Percentiles rank a stretch among this genome's conserved stretches.
These are phyloP conservation scores for Amanita rubescens DNA, from an alignment of 768 basidiomycete species.

Conservation along the genomic window DNA sequence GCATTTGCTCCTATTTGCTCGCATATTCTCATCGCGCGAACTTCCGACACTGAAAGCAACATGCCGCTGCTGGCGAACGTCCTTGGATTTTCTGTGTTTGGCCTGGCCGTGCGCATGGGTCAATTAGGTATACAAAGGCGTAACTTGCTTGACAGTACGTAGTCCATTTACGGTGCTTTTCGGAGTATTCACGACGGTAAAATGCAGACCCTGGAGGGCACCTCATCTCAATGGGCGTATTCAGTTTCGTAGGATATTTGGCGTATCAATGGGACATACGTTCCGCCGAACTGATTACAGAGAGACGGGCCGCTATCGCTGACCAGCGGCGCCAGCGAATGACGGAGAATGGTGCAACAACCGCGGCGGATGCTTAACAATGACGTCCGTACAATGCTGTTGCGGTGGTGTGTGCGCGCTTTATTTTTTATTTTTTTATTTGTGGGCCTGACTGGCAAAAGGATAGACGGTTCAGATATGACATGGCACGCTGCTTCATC, in stretches of 20 bases:
- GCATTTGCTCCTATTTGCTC: slow-evolving; percentile 23
- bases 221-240: slow-evolving; percentile 56
- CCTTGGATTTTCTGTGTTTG: slow-evolving; percentile 74
- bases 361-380: neutral
- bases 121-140: slow-evolving; percentile 83
- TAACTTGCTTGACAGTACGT: slow-evolving; percentile 75
- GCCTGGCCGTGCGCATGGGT: slow-evolving; percentile 76
- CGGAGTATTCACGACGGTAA: neutral
- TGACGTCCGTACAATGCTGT: too few species aligned
- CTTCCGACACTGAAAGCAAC: slow-evolving; percentile 9
- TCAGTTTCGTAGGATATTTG: slow-evolving; percentile 72
- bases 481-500: neutral
- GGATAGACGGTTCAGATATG: neutral
- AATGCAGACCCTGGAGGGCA: slow-evolving; percentile 66
- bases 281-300: slow-evolving; percentile 51
- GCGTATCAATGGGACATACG: slow-evolving; percentile 59
- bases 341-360: slow-evolving; percentile 17
- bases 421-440: neutral
- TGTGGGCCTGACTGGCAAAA: neutral
- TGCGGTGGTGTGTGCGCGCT: neutral
- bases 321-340: slow-evolving; percentile 38
- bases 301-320: slow-evolving; percentile 54
- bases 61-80: slow-evolving; percentile 67
- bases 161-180: neutral
- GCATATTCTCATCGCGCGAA: slow-evolving; percentile 7